Conservation (phyloP, 495 filamentous ascomycete species). For the Copromyces sp. region DNA sequence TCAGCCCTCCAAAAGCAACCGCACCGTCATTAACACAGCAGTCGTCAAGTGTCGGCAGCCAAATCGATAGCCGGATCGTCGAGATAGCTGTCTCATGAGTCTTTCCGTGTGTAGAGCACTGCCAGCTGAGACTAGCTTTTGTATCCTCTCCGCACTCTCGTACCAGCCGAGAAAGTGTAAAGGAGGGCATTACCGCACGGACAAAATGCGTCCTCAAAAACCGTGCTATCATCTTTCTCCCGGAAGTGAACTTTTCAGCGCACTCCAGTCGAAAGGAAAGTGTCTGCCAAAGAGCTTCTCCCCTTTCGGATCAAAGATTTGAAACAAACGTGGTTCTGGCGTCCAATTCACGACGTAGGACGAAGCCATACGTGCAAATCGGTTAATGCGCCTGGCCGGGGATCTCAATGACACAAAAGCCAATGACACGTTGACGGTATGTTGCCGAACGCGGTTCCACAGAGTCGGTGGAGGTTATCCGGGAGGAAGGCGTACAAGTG, state of each 20-base stretch:
- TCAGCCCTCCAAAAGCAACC: constrained; percentile 6
- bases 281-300: constrained; percentile 18
- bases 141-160: constrained; percentile 55
- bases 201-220: constrained; percentile 83
- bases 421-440: constrained; percentile 29
- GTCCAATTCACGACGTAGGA: constrained; percentile 47
- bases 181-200: constrained; percentile 55
- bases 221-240: constrained; percentile 46
- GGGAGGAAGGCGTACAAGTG: neutral
- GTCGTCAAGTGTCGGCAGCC: constrained; percentile 28
- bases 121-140: constrained; percentile 80
- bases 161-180: constrained; percentile 14
- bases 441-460: constrained; percentile 33
- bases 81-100: constrained; percentile 28
- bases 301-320: neutral
- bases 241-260: constrained; percentile 26
- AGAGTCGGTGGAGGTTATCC: constrained; percentile 17
- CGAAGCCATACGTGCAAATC: constrained; percentile 41
- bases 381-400: constrained; percentile 66
- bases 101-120: constrained; percentile 61
- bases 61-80: constrained; percentile 24
- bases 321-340: constrained; percentile 39
- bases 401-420: constrained; percentile 24
- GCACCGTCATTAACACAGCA: constrained; percentile 29
- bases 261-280: constrained; percentile 23